These are phyloP conservation scores for Sordariomycetes sp. DNA, from an alignment of 2,329 filamentous ascomycete species.

Conservation along the genomic window DNA sequence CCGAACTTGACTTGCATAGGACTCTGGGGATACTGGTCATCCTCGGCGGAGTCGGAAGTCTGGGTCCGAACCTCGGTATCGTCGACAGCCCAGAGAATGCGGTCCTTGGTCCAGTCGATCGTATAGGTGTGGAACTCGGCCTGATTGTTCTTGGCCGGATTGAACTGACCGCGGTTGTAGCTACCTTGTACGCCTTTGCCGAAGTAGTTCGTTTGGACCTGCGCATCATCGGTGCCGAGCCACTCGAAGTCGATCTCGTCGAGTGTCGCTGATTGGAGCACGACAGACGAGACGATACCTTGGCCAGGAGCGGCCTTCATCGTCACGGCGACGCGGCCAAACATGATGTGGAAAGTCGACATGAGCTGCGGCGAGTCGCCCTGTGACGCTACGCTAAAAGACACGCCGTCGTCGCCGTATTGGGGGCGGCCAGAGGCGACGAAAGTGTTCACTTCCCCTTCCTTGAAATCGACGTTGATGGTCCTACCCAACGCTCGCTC, in stretches of 20 bases:
- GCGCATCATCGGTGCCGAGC: slow-evolving; percentile 63
- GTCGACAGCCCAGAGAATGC: slow-evolving; percentile 81
- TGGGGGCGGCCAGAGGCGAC: slow-evolving; percentile 56
- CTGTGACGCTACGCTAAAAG: slow-evolving; percentile 65
- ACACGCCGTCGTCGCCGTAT: slow-evolving; percentile 63
- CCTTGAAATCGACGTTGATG: slow-evolving; percentile 75
- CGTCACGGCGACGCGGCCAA: slow-evolving; percentile 77
- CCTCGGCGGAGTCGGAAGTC: slow-evolving; percentile 54
- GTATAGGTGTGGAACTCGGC: slow-evolving; percentile 73
- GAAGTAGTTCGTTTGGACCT: slow-evolving; percentile 97
- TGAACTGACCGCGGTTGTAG: slow-evolving; percentile 83
- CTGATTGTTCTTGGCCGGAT: slow-evolving; percentile 59
- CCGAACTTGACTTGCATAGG: slow-evolving; percentile 94
- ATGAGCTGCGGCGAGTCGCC: slow-evolving; percentile 80
- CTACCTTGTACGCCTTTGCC: slow-evolving; percentile 76
- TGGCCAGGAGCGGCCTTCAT: slow-evolving; percentile 79
- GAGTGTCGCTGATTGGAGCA: slow-evolving; percentile 80
- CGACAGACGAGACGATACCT: slow-evolving; percentile 87
- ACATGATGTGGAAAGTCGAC: slow-evolving; percentile 99
- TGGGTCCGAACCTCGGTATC: slow-evolving; percentile 68
- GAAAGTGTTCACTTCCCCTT: slow-evolving; percentile 71
- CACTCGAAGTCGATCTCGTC: slow-evolving; percentile 98
- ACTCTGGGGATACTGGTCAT: slow-evolving; percentile 79
- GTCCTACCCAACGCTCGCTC: slow-evolving; percentile 74
- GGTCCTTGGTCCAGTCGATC: slow-evolving; percentile 79